Percentiles rank a stretch among this genome's conserved stretches.
phyloP scores from a whole-genome alignment of 495 filamentous ascomycete species.

The Penicillium malachiteum region DNA sequence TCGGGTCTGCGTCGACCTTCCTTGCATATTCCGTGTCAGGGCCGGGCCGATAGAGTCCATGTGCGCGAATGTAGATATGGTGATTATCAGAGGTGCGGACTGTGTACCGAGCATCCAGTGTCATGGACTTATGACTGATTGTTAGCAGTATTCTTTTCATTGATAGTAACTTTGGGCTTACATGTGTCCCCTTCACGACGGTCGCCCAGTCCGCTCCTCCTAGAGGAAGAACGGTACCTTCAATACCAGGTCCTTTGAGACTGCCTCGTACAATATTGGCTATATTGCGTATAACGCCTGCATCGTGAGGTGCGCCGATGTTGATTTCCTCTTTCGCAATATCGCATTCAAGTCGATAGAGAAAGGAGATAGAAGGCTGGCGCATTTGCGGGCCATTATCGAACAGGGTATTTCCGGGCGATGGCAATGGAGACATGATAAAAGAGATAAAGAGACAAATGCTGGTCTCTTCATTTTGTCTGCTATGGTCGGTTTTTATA shows the following conservation, averaged over 20 bases:
- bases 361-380: conserved; percentile 22
- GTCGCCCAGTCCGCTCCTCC: conserved; percentile 35
- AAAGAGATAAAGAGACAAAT: background rate
- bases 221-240: conserved; percentile 24
- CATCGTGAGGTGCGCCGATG: conserved; percentile 25
- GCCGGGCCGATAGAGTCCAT: conserved; percentile 34
- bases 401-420: conserved; percentile 29
- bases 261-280: conserved; percentile 29
- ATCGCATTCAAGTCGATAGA: conserved; percentile 29
- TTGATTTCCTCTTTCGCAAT: conserved; percentile 26
- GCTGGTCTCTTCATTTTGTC: background rate
- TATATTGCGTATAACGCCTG: conserved; percentile 27
- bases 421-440: conserved; percentile 10
- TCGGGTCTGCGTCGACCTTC: conserved; percentile 21
- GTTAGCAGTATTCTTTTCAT: background rate
- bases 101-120: conserved; percentile 33
- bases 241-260: conserved; percentile 26
- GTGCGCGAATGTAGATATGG: conserved; percentile 33
- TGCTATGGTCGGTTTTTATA: background rate
- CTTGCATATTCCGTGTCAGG: conserved; percentile 31
- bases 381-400: conserved; percentile 30
- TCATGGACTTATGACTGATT: conserved; percentile 27
- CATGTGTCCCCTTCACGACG: conserved; percentile 32
- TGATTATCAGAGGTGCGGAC: conserved; percentile 25
- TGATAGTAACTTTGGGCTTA: conserved; percentile 4